Evolutionary conservation across 805 yeast genomes (phyloP).

Genomic region (Lipomyces sp.): DNA sequence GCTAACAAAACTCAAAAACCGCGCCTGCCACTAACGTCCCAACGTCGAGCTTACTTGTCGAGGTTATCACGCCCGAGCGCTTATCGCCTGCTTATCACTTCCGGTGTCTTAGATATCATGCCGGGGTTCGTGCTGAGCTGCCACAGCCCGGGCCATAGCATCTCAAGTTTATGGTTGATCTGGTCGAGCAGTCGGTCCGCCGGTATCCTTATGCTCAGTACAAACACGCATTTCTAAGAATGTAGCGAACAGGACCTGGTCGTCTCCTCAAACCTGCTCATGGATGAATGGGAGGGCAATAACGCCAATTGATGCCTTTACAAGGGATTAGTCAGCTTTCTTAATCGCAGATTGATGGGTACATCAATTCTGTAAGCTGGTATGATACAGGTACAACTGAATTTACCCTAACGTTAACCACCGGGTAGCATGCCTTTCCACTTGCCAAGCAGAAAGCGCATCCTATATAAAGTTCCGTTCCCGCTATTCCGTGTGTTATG

Average conservation of each 20-base stretch:
- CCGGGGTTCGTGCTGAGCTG: no score
- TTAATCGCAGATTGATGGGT: conserved; percentile 1
- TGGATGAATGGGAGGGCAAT: conserved; percentile 10
- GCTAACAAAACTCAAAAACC: background rate
- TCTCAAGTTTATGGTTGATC: conserved; percentile 5
- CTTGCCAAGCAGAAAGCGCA: conserved; percentile 3
- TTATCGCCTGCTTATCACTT: conserved; percentile 4
- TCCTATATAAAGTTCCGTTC: conserved; percentile 11
- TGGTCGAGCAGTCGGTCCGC: background rate
- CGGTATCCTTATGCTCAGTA: conserved; percentile 8
- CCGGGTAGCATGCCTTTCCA: background rate
- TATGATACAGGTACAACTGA: background rate
- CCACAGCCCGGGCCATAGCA: conserved; percentile 12
- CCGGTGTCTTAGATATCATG: background rate
- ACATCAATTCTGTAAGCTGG: conserved; percentile 2
- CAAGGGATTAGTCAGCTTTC: background rate
- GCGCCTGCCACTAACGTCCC: no score
- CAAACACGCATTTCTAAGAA: conserved; percentile 10
- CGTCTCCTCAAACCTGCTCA: conserved; percentile 10
- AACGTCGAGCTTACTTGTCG: background rate
- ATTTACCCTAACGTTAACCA: background rate
- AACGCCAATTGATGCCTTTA: background rate
- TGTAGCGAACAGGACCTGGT: conserved; percentile 12
- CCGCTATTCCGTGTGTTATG: conserved; percentile 7
- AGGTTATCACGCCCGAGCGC: conserved; percentile 12